A percentile compares a stretch with the other conserved stretches of the same genome.
Evolutionary conservation across 1,284 basidiomycete species (phyloP).

Genomic region (Inonotus hispidus): DNA sequence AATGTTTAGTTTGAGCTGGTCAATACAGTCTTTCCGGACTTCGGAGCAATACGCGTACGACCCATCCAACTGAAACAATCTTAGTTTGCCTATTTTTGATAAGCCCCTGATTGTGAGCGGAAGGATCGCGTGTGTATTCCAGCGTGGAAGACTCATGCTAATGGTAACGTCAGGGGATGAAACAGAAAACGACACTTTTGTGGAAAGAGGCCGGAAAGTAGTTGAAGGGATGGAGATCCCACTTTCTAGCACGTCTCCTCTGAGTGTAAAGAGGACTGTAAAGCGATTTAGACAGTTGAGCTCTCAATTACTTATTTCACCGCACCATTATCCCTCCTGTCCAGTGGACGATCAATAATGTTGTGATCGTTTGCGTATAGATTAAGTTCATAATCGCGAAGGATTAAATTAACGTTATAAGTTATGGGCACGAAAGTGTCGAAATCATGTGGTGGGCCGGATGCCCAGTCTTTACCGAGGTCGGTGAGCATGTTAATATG

Average conservation of each 20-base stretch:
- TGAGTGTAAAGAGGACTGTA: conserved; percentile 67
- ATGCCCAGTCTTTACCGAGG: conserved; percentile 83
- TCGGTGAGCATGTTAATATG: conserved; percentile 92
- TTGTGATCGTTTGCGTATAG: conserved; percentile 94
- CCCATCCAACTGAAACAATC: conserved; percentile 54
- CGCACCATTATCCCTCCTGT: conserved; percentile 75
- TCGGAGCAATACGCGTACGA: conserved; percentile 73
- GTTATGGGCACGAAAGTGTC: conserved; percentile 78
- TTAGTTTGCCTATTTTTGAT: conserved; percentile 51
- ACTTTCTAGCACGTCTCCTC: conserved; percentile 52
- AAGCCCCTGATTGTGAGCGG: conserved; percentile 44
- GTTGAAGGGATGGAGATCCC: conserved; percentile 61
- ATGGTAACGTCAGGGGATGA: conserved; percentile 55
- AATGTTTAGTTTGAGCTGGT: conserved; percentile 70
- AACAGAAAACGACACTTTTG: conserved; percentile 61
- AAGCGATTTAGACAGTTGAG: neutral
- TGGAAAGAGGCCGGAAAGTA: conserved; percentile 68
- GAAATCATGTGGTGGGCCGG: conserved; percentile 74
- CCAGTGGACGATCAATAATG: conserved; percentile 83
- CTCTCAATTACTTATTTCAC: conserved; percentile 16
- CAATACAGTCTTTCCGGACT: conserved; percentile 64
- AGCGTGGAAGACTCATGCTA: conserved; percentile 69
- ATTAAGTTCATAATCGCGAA: conserved; percentile 74
- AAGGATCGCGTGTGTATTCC: conserved; percentile 80
- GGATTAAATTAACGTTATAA: conserved; percentile 65